Evolutionary conservation across 495 filamentous ascomycete species (phyloP), one percentile per base, ranked within the genome.

Genomic region (Terfezia claveryi): DNA sequence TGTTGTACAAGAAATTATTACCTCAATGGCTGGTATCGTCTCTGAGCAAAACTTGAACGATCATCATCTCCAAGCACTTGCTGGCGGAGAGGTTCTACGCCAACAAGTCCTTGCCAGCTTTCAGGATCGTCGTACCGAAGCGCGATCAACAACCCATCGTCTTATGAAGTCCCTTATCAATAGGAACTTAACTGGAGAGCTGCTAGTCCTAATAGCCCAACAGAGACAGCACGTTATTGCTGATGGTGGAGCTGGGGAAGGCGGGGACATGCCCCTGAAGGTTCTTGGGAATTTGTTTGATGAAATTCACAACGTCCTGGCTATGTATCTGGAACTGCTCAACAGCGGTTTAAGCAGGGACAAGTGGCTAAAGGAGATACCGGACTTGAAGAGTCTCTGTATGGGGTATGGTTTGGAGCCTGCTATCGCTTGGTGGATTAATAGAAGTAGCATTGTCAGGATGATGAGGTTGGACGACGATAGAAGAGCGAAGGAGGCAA

Each of bases 21-120:
- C 75, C 36, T 84, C 83, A 4, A 95, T 96, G 92, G 82, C 83
- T 12, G 92, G 92, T 37, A 85, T 99, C 38, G 79, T 87, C 23
- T 79, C 87, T 0, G 82, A 87, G 59, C 72, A 79, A 38, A 82
- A 85, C 63, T 84, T 92, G 58, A 95, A 83, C 38, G 91, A 99
- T 54, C 69, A 76, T 11, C 88, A 95, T 64, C 74, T 93, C 5
- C 74, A 79, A 52, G 85, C 83, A 12, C 83, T 99, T 77, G 82
- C 85, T 12, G 87, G 87, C 53, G 89, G 91, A 9, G 80, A 84
- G 38, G 59, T 80, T 41, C 73, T 99, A 2, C 81, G 85, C 55
- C 73, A 79, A 8, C 83, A 86, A 60, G 92, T 82, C 2, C 74
- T 96, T 44, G 70, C 82, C 50, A 78, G 79, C 56, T 72, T 93